Evolutionary conservation across 2,329 filamentous ascomycete genomes (phyloP), one percentile per base, ranked within the genome.

Genomic region (Fonsecaea pedrosoi): DNA sequence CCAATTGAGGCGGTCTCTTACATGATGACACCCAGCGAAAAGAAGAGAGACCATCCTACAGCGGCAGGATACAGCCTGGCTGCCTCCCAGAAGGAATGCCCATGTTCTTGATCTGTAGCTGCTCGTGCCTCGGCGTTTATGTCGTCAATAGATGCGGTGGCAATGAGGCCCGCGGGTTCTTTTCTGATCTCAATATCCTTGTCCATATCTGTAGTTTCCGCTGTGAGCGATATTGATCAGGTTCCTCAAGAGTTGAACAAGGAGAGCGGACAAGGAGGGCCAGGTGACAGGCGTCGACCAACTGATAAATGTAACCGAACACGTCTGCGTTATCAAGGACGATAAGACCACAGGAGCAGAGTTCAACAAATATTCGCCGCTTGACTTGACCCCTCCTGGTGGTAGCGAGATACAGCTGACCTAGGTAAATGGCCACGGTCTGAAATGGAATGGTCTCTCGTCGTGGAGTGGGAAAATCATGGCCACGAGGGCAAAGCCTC

Each of bases 1-100:
- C 87, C 60, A 94, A 1, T 82, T 73, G 86, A 89, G 68, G 96
- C 91, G 80, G 94, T 96, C 37, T 60, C 70, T 72, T 56, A 71
- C 76, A 77, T 77, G 58, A 77, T 74, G 5, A 77, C 75, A 8
- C 74, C 74, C 13, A 77, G 56, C 9, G 74, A 77, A 65, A 77
- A 77, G 66, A 77, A 75, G 18, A 74, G 35, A 10, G 76, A 73
- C 75, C 76, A 77, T 34, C 69, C 77, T 5, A 81, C 77, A 4
- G 82, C 82, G 48, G 78, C 78, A 0, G 81, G 81, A 66, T 84
- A 84, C 7, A 80, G 73, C 69, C 76, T 80, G 13, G 82, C 60
- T 4, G 81, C 80, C 57, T 77, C 71, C 64, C 71, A 74, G 63
- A 81, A 76, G 7, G 71, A 73, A 34, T 78, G 73, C 18, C 70